These are phyloP conservation scores for Lasiosphaeris hirsuta DNA, from an alignment of 495 filamentous ascomycete genomes.

Conservation along the genomic window DNA sequence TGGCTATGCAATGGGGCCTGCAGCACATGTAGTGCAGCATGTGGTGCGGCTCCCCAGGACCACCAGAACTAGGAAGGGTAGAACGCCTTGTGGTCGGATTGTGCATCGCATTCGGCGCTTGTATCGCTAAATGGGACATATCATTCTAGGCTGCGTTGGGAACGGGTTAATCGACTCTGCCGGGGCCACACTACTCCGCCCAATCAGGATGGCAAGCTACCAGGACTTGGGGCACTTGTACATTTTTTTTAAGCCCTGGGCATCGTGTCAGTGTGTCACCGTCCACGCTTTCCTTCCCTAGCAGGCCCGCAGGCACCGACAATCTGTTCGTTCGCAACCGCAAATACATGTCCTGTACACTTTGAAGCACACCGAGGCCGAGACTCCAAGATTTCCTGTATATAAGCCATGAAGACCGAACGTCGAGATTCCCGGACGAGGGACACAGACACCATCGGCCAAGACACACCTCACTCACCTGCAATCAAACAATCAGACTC, in stretches of 20 bases:
- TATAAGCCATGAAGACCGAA: constrained; percentile 13
- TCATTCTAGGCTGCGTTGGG: neutral
- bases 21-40: too few relatives aligned
- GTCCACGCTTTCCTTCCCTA: too few relatives aligned
- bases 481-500: constrained; percentile 13
- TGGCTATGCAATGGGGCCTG: too few relatives aligned
- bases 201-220: neutral
- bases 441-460: constrained; percentile 1
- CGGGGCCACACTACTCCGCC: neutral
- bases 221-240: too few relatives aligned
- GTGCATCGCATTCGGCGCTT: neutral
- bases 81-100: neutral
- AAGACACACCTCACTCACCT: constrained; percentile 1
- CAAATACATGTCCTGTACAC: neutral
- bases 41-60: too few relatives aligned
- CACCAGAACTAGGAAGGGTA: too few relatives aligned
- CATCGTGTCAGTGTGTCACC: too few relatives aligned
- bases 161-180: neutral
- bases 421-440: constrained; percentile 10
- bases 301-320: too few relatives aligned
- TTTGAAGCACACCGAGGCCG: neutral
- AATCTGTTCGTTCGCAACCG: too few relatives aligned
- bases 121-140: neutral
- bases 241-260: too few relatives aligned
- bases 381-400: neutral